phyloP scores from a whole-genome alignment of 2,329 filamentous ascomycete species.

The Diaporthe humulicola region DNA sequence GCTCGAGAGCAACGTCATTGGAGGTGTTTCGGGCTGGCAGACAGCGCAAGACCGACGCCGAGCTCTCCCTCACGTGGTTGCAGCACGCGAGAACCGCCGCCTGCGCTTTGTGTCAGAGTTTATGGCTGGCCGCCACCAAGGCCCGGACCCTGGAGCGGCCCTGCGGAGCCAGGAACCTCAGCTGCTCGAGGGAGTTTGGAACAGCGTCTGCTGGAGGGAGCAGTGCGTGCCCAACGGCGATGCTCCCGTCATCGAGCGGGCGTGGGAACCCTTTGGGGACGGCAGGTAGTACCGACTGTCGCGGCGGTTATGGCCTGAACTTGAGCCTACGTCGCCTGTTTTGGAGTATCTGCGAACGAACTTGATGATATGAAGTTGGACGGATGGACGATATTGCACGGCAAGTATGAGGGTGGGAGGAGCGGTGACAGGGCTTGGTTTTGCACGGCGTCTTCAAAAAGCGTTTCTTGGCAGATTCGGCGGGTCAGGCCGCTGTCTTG shows the following conservation, averaged over 20 bases:
- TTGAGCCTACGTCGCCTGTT: constrained; percentile 19
- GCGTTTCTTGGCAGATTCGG: constrained; percentile 22
- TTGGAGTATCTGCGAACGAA: constrained; percentile 14
- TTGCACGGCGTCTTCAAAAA: constrained; percentile 35
- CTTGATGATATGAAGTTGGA: constrained; percentile 20
- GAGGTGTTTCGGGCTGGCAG: constrained; percentile 64
- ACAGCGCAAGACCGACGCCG: constrained; percentile 61
- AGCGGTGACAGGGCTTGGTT: constrained; percentile 8
- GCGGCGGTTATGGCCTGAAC: constrained; percentile 20
- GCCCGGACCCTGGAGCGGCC: constrained; percentile 41
- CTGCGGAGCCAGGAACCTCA: constrained; percentile 55
- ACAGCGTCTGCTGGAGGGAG: constrained; percentile 64
- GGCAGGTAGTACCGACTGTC: constrained; percentile 29
- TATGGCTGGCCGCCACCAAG: constrained; percentile 28
- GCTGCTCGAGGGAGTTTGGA: constrained; percentile 57
- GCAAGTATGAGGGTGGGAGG: neutral
- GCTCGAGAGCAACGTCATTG: constrained; percentile 71
- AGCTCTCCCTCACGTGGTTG: constrained; percentile 63
- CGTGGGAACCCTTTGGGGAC: constrained; percentile 56
- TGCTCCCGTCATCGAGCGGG: constrained; percentile 57
- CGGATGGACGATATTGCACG: neutral
- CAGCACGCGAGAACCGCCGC: constrained; percentile 70
- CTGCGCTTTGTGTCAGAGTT: constrained; percentile 45
- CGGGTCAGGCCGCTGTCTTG: constrained; percentile 34
- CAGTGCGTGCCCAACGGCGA: constrained; percentile 54